These are phyloP conservation scores for Mortierella sp. DNA, from an alignment of 371 early-diverging fungal genomes.

Conservation along the genomic window DNA sequence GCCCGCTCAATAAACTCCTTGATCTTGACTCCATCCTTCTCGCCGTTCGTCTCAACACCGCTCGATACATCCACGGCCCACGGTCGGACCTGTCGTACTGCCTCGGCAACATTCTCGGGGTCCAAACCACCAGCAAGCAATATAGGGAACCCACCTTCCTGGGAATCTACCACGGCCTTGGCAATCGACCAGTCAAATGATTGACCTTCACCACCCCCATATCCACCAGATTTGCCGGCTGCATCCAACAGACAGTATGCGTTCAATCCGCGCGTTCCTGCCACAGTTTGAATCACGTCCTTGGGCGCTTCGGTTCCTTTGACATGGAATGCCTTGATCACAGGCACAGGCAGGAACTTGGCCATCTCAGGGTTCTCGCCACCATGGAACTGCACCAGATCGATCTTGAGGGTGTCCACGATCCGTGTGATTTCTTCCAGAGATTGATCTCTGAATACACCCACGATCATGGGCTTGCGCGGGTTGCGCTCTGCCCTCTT, in stretches of 20 bases:
- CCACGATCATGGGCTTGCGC: slow-evolving; percentile 85
- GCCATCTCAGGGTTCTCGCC: slow-evolving; percentile 75
- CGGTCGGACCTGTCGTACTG: slow-evolving; percentile 75
- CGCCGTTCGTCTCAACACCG: slow-evolving; percentile 85
- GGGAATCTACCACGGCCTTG: slow-evolving; percentile 59
- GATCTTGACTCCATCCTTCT: slow-evolving; percentile 77
- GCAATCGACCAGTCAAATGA: slow-evolving; percentile 87
- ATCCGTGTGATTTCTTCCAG: slow-evolving; percentile 79
- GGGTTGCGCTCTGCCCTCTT: slow-evolving; percentile 58
- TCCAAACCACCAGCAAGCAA: slow-evolving; percentile 93
- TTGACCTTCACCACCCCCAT: slow-evolving; percentile 78
- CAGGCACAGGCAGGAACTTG: slow-evolving; percentile 80
- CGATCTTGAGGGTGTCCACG: slow-evolving; percentile 75
- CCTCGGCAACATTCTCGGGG: slow-evolving; percentile 82
- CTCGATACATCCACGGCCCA: slow-evolving; percentile 94
- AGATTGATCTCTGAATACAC: slow-evolving; percentile 91
- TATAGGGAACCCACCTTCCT: slow-evolving; percentile 67
- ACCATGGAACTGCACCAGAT: slow-evolving; percentile 95
- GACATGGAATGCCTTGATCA: slow-evolving; percentile 92
- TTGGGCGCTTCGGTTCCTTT: slow-evolving; percentile 57
- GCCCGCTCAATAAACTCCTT: slow-evolving; percentile 69
- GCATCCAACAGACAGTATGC: slow-evolving; percentile 78
- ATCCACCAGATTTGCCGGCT: slow-evolving; percentile 68
- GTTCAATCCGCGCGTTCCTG: slow-evolving; percentile 66
- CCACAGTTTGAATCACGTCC: slow-evolving; percentile 56